Base-by-base conservation (phyloP, 2,329 filamentous ascomycete genomes). In the Fusarium sp. region DNA sequence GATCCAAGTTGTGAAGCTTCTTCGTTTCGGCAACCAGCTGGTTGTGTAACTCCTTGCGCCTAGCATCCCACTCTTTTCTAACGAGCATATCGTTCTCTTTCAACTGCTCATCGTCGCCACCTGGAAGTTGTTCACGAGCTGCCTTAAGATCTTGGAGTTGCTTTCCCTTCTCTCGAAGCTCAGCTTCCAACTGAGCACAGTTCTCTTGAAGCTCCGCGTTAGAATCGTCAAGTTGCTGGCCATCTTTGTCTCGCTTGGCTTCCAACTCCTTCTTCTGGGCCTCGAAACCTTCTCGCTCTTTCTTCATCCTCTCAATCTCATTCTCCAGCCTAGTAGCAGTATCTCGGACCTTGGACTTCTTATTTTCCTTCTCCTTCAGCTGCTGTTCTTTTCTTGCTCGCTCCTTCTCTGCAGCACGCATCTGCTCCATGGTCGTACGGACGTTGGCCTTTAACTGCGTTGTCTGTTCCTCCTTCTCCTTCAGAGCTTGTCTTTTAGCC, bases 391-490 rank as follows among this genome's bases (percentile, higher is more conserved):
- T 92, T 74, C 94, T 92, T 1, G 87, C 85, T 71, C 91, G 92
- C 62, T 92, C 90, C 67, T 91, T 92, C 75, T 96, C 91, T 2
- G 92, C 91, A 6, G 89, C 86, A 47, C 93, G 89, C 82, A 96
- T 97, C 68, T 92, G 85, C 53, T 93, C 89, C 77, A 96, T 93
- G 7, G 94, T 88, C 45, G 87, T 88, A 52, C 92, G 90, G 53
- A 96, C 90, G 75, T 95, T 90, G 65, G 91, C 91, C 74, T 92
- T 93, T 54, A 97, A 80, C 75, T 94, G 93, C 44, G 92, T 90
- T 48, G 93, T 97, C 50, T 90, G 92, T 73, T 96, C 93, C 68
- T 98, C 95, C 77, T 96, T 97, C 75, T 97, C 93, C 76, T 92
- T 96, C 54, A 96, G 84, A 20, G 90, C 85, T 65, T 90, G 90